Evolutionary conservation across 2,329 filamentous ascomycete species (phyloP), one percentile per base, ranked within the genome.

Genomic region (Calonectria montana): DNA sequence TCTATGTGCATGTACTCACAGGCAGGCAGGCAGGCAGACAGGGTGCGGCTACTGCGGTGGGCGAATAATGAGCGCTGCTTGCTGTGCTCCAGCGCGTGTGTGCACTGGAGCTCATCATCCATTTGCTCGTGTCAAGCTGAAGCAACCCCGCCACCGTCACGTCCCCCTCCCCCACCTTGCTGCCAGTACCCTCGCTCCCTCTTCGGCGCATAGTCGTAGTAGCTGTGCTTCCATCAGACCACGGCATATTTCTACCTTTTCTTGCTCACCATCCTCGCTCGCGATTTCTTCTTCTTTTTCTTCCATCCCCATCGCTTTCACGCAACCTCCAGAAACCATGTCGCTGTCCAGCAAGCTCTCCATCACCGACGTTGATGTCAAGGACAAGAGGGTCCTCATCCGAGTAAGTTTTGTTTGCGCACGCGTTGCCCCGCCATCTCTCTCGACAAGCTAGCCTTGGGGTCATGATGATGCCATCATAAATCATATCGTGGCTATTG

Each of bases 311-410:
- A 57, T 31, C 72, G 55, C 27, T 47, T 48, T 57, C 12, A 50
- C 37, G 47, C 62, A 29, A 59, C 47, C 57, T 63, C 48, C 69
- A 67, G 72, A 76, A 83, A 91, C 81, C 73, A 99, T 99, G 97
- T 98, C 97, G 92, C 94, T 99, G 84, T 94, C 96, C 81, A 98
- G 92, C 91, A 99, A 99, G 91, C 94, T 99, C 81, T 94, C 95
- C 79, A 98, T 99, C 87, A 94, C 92, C 78, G 96, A 99, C 83
- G 93, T 97, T 82, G 96, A 99, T 87, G 90, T 99, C 87, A 97
- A 98, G 92, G 96, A 90, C 91, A 99, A 99, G 92, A 92, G 96
- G 81, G 97, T 98, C 86, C 91, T 99, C 81, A 98, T 99, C 85
- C 94, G 97, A 83, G 97, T 97, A 90, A 86, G 94, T 88, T 73